Percentiles rank a stretch among this genome's conserved stretches.
These are phyloP conservation scores for Paradendryphiella salina DNA, from an alignment of 2,329 filamentous ascomycete species.

Conservation along the genomic window DNA sequence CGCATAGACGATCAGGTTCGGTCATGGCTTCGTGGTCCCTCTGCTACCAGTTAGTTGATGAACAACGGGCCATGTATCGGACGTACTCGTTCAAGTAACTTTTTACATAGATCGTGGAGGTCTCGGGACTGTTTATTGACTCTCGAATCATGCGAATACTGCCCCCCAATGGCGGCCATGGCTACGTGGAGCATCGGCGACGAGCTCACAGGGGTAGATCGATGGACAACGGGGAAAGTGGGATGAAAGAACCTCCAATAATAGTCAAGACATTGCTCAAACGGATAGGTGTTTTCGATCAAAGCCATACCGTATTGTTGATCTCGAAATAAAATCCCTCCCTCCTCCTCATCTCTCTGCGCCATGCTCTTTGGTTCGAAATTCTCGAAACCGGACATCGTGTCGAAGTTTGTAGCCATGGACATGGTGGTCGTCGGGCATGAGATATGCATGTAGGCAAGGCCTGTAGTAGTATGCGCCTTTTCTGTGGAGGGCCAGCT, in stretches of 20 bases:
- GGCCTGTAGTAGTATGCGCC: slow-evolving; percentile 24
- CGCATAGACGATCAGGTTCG: slow-evolving; percentile 43
- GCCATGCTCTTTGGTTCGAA: slow-evolving; percentile 39
- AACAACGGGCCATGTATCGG: neutral
- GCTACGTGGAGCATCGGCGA: slow-evolving; percentile 52
- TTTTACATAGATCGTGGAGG: slow-evolving; percentile 49
- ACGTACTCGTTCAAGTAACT: slow-evolving; percentile 45
- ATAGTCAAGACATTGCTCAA: slow-evolving; percentile 49
- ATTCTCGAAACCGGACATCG: slow-evolving; percentile 32
- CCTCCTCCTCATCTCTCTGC: slow-evolving; percentile 46
- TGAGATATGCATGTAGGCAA: slow-evolving; percentile 30
- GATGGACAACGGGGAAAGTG: slow-evolving; percentile 51
- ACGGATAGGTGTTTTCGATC: slow-evolving; percentile 37
- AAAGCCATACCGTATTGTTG: slow-evolving; percentile 47
- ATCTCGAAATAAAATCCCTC: slow-evolving; percentile 40
- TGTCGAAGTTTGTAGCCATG: slow-evolving; percentile 22
- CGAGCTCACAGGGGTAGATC: slow-evolving; percentile 45
- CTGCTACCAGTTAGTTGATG: slow-evolving; percentile 28
- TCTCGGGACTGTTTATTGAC: slow-evolving; percentile 44
- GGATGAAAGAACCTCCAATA: slow-evolving; percentile 54
- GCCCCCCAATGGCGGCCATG: slow-evolving; percentile 51
- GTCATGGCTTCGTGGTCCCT: slow-evolving; percentile 31
- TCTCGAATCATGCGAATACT: slow-evolving; percentile 43
- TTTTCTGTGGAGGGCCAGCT: slow-evolving; percentile 39
- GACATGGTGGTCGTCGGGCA: slow-evolving; percentile 35